phyloP scores from a whole-genome alignment of 495 filamentous ascomycete genomes.

The Talaromyces liani region DNA sequence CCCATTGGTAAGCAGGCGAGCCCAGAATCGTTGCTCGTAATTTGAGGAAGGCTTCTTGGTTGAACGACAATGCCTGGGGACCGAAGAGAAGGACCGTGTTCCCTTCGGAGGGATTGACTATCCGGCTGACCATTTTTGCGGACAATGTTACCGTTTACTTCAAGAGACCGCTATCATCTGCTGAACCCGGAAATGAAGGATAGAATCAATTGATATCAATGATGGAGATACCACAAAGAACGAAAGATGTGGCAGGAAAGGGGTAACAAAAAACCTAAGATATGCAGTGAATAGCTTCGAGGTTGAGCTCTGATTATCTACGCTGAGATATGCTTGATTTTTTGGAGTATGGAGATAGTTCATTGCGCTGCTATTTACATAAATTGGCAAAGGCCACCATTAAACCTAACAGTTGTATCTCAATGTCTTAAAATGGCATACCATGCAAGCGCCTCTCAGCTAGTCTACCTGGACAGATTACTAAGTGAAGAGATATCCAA shows the following conservation, averaged over 20 bases:
- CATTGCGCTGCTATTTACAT: neutral
- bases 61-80: slow-evolving; percentile 19
- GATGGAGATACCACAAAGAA: neutral
- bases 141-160: neutral
- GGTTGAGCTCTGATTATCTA: neutral
- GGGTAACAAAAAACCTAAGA: neutral
- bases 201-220: neutral
- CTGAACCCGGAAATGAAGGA: neutral
- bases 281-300: neutral
- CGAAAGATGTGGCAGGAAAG: neutral
- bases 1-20: slow-evolving; percentile 16
- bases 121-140: neutral
- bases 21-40: slow-evolving; percentile 12
- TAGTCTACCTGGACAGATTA: neutral
- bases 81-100: slow-evolving; percentile 14
- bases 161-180: neutral
- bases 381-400: neutral
- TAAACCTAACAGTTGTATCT: neutral
- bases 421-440: no score
- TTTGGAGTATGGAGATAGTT: neutral
- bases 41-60: slow-evolving; percentile 9
- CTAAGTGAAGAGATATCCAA: neutral
- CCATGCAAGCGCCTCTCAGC: neutral
- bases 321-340: neutral
- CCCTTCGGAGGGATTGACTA: neutral